Conservation (phyloP, 306 rosid species). For the Crataegus laevigata region DNA sequence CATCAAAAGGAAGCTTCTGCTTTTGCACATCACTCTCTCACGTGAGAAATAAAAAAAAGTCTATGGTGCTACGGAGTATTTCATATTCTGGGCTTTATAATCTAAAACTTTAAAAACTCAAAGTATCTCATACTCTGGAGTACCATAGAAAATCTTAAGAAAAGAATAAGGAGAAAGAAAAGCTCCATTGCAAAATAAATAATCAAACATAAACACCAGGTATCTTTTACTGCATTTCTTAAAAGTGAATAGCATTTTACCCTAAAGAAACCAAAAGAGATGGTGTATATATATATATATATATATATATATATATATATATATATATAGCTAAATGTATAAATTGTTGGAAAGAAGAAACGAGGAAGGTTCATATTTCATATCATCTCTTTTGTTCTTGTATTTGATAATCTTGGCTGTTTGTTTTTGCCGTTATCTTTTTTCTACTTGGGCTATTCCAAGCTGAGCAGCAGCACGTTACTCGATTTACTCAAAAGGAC, state of each 20-base stretch:
- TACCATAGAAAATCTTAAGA: background rate
- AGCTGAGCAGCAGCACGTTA: too few species aligned
- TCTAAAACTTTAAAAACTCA: too few species aligned
- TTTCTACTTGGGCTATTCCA: too few species aligned
- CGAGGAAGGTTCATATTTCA: slow-evolving; percentile 1
- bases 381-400: background rate
- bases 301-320: too few species aligned
- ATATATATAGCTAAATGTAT: background rate
- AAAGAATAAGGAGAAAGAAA: too few species aligned
- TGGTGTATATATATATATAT: background rate
- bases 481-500: too few species aligned
- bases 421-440: too few species aligned
- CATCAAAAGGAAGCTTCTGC: background rate
- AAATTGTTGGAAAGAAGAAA: background rate
- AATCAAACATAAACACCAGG: background rate
- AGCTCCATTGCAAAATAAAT: too few species aligned
- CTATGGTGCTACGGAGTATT: background rate
- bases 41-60: background rate
- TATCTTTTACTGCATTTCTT: background rate
- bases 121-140: background rate
- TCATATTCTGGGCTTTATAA: too few species aligned
- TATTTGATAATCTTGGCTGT: background rate
- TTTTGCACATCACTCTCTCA: background rate
- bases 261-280: background rate
- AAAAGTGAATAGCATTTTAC: background rate